Evolutionary conservation across 2,329 filamentous ascomycete species (phyloP).

Genomic region (Diaporthe batatas): DNA sequence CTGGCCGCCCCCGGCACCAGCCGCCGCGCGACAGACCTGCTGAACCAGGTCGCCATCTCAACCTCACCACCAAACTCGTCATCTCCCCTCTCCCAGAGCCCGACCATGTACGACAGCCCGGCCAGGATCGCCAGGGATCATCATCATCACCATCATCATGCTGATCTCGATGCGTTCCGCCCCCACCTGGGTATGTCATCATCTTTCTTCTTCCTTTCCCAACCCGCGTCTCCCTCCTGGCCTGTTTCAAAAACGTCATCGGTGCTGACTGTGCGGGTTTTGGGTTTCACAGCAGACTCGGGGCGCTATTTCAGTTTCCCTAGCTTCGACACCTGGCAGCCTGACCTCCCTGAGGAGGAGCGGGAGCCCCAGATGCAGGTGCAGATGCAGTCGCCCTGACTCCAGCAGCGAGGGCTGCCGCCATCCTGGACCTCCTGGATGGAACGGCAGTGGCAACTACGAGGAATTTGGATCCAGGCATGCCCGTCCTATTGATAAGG

Average conservation of each 20-base stretch:
- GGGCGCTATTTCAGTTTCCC: slow-evolving; percentile 80
- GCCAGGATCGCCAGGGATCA: slow-evolving; percentile 44
- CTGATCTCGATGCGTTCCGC: slow-evolving; percentile 38
- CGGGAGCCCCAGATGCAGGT: slow-evolving; percentile 52
- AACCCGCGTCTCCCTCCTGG: not conserved
- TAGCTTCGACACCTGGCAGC: slow-evolving; percentile 77
- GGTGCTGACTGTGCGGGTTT: slow-evolving; percentile 41
- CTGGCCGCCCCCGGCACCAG: slow-evolving; percentile 63
- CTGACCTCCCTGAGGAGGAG: slow-evolving; percentile 58
- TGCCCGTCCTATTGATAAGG: slow-evolving; percentile 10
- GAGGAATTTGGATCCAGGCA: slow-evolving; percentile 22
- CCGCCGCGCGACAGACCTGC: slow-evolving; percentile 66
- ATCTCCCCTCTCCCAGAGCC: slow-evolving; percentile 54
- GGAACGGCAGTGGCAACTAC: slow-evolving; percentile 29
- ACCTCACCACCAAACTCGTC: slow-evolving; percentile 54
- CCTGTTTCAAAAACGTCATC: slow-evolving; percentile 36
- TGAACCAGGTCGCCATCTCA: slow-evolving; percentile 67
- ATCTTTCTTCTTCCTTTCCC: not conserved
- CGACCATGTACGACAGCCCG: slow-evolving; percentile 51
- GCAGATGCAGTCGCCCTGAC: slow-evolving; percentile 49
- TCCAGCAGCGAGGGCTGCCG: slow-evolving; percentile 17
- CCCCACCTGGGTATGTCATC: slow-evolving; percentile 41
- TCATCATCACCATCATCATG: not conserved
- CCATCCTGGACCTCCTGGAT: slow-evolving; percentile 21
- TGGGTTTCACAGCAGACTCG: slow-evolving; percentile 49